These are phyloP conservation scores for Serendipita sp. DNA, from an alignment of 768 basidiomycete genomes.

Conservation along the genomic window DNA sequence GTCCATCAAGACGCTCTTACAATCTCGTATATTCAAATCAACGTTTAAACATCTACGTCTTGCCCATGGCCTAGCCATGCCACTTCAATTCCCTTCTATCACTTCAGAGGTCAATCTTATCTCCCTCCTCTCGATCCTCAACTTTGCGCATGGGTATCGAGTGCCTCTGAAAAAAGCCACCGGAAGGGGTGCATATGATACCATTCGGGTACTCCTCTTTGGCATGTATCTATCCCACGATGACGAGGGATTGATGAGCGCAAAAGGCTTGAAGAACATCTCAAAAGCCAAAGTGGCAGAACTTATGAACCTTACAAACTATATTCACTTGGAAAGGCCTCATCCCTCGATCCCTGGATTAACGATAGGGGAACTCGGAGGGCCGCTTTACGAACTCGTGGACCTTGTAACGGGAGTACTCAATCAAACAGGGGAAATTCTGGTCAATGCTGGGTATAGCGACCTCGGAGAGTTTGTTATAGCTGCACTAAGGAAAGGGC, in stretches of 20 bases:
- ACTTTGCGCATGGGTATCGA: conserved; percentile 73
- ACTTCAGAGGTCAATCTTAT: conserved; percentile 68
- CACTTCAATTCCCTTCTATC: conserved; percentile 59
- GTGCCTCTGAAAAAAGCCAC: conserved; percentile 52
- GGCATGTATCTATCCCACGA: conserved; percentile 55
- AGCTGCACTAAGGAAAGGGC: conserved; percentile 31
- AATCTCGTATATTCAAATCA: conserved; percentile 43
- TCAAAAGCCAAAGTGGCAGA: conserved; percentile 45
- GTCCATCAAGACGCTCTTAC: conserved; percentile 42
- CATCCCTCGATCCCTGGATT: conserved; percentile 57
- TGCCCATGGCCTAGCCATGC: conserved; percentile 56
- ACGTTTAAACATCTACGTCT: conserved; percentile 45
- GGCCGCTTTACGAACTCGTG: conserved; percentile 58
- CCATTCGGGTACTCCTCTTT: conserved; percentile 57
- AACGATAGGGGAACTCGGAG: conserved; percentile 57
- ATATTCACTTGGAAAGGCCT: conserved; percentile 48
- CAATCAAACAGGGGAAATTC: conserved; percentile 53
- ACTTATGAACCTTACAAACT: conserved; percentile 39
- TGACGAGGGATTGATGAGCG: conserved; percentile 41
- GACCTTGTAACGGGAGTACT: conserved; percentile 42
- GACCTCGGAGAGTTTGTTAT: conserved; percentile 60
- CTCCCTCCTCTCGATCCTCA: conserved; percentile 60
- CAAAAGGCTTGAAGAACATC: conserved; percentile 45
- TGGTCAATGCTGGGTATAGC: conserved; percentile 42
- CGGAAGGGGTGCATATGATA: conserved; percentile 71